Base-by-base conservation (phyloP, 148 eudicot species). In the Fagopyrum esculentum region DNA sequence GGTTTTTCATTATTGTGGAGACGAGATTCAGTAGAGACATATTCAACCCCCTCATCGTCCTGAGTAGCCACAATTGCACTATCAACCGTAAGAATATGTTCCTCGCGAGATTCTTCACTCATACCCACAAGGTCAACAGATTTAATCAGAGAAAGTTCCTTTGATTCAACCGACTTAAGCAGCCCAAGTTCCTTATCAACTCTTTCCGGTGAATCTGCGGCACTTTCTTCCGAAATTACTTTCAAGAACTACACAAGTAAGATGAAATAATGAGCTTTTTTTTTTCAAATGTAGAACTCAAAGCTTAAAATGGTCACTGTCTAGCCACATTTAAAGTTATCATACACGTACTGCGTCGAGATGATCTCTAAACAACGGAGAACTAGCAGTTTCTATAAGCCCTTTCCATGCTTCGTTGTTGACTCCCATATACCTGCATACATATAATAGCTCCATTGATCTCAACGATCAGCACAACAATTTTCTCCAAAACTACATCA, bases 371-470 rank as follows among this genome's bases (percentile, higher is more conserved):
- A 84, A 81, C 70, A 85, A 83, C 55, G 89, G 72, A 78, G 84
- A 80, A 47, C 86, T 88, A 5, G 87, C 83, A 49, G 90, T 89
- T 82, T 91, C 90, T 86, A 87, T 87, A 74, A 91, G 83, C 77
- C 91, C 93, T 56, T 78, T 76, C 93, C 93, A 91, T 3, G 91
- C 87, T 64, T 77, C 72, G 71, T 73, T 75, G 59, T 91, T 85
- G 52, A 91, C 87, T 40, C 80, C 85, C 63, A 89, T 79, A 76
- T 79, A 87, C 86, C 97, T 91, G 81, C 61, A 68, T 52, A 76
- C 43, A 44, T 5, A 43, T 60, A 57, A 19, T 2, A 17, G 22
- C 12, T 57, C 30, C 30, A 6, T 57, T 29, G 35, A 57, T 60
- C 69, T 29, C 16, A 63, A 29, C 44, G 12, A 57, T 57, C 6